Evolutionary conservation across 2,329 filamentous ascomycete species (phyloP).

Genomic region (Fusarium transvaalense): DNA sequence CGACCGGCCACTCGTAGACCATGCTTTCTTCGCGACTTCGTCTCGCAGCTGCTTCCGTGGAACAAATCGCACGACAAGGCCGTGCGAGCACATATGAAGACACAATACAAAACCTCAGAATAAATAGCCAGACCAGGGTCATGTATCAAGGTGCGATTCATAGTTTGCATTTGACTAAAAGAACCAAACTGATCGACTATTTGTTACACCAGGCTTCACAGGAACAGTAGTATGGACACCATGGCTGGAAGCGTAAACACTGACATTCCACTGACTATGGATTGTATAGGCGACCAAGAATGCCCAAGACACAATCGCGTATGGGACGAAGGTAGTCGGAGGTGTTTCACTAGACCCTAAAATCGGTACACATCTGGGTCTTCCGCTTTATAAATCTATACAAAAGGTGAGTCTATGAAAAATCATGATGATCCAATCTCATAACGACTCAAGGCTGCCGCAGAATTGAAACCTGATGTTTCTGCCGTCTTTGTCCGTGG

Average conservation of each 20-base stretch:
- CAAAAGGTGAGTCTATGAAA: slow-evolving; percentile 42
- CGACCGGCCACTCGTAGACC: neutral
- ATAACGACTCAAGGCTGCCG: slow-evolving; percentile 49
- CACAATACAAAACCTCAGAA: slow-evolving; percentile 3
- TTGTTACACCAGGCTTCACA: slow-evolving; percentile 51
- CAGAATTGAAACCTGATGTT: slow-evolving; percentile 67
- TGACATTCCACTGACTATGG: neutral
- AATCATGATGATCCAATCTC: neutral
- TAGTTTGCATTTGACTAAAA: neutral
- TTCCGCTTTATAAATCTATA: slow-evolving; percentile 55
- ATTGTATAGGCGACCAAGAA: slow-evolving; percentile 53
- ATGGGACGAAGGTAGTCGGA: slow-evolving; percentile 56
- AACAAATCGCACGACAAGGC: neutral
- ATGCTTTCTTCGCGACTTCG: neutral
- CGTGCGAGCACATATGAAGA: neutral
- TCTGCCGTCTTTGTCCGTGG: slow-evolving; percentile 81
- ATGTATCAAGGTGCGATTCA: slow-evolving; percentile 4
- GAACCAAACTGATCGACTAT: neutral
- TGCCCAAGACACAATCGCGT: slow-evolving; percentile 55
- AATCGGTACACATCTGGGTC: slow-evolving; percentile 49
- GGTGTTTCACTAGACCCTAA: slow-evolving; percentile 57
- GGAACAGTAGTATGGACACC: slow-evolving; percentile 51
- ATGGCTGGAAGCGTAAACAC: neutral
- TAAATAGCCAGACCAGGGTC: slow-evolving; percentile 1
- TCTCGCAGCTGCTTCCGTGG: neutral